Percentiles rank a stretch among this genome's conserved stretches.
These are phyloP conservation scores for Neonectria neomacrospora DNA, from an alignment of 2,329 filamentous ascomycete genomes.

Conservation along the genomic window DNA sequence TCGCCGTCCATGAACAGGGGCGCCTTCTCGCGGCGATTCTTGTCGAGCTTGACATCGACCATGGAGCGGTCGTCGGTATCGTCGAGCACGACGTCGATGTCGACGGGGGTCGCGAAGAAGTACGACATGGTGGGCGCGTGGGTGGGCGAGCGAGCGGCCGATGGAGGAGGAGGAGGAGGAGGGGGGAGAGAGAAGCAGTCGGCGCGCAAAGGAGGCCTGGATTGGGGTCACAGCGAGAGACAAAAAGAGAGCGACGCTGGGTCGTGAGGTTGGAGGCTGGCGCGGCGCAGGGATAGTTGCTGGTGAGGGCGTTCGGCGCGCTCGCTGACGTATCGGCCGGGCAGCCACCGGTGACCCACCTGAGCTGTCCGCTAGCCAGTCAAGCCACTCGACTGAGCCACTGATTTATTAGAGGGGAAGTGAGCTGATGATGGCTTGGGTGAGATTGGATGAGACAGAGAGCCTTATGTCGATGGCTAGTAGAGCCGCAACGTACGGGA, in stretches of 20 bases:
- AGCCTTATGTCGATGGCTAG: conserved; percentile 3
- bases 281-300: conserved; percentile 36
- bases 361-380: conserved; percentile 31
- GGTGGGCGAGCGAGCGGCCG: conserved; percentile 36
- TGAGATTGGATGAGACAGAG: background rate
- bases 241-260: conserved; percentile 8
- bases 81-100: conserved; percentile 98
- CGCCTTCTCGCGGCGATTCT: conserved; percentile 96
- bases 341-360: conserved; percentile 42
- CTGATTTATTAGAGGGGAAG: background rate
- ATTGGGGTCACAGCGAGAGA: conserved; percentile 4
- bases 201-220: conserved; percentile 1
- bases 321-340: conserved; percentile 50
- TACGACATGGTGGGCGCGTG: conserved; percentile 78
- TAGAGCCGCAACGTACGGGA: background rate
- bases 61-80: conserved; percentile 93
- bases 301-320: conserved; percentile 35
- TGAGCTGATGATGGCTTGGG: conserved; percentile 15
- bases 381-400: conserved; percentile 1
- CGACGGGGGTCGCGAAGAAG: conserved; percentile 97
- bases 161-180: background rate
- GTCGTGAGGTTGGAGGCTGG: conserved; percentile 36
- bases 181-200: conserved; percentile 6
- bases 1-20: conserved; percentile 98
- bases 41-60: conserved; percentile 98